Evolutionary conservation across 306 rosid genomes (phyloP), one percentile per base, ranked within the genome.

Genomic region (Vicia faba): DNA sequence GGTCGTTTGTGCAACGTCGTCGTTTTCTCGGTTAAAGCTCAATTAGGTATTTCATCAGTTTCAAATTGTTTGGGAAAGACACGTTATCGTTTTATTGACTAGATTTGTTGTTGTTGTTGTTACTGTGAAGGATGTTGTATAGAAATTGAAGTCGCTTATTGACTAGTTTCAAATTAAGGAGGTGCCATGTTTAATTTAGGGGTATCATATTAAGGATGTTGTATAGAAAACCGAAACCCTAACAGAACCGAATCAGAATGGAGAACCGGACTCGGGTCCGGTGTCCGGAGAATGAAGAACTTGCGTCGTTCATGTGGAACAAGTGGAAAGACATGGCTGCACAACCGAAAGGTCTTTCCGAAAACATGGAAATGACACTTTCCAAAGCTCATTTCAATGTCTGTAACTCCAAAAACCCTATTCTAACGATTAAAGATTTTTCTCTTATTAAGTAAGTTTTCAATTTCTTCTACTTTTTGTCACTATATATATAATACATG

Each of bases 271-370:
- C 45, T 35, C 73, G 56, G 80, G 90, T 82, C 46, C 69, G 61
- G 25, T 88, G 97, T 73, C 69, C 82, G 2, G 95, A 86, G 58
- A 93, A 93, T 53, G 75, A 82, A 57, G 95, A 76, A 53, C 74
- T 89, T 3, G 91, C 80, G 2, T 70, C 76, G 11, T 88, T 81
- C 83, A 46, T 93, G 83, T 70, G 79, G 79, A 72, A 44, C 68
- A 89, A 89, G 70, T 83, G 93, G 89, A 83, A 78, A 68, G 97
- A 93, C 70, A 75, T 86, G 87, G 88, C 90, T 18, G 73, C 72
- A 39, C 59, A 80, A 57, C 87, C 98, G 2, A 83, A 89, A 60
- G 98, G 97, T 72, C 50, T 89, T 60, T 84, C 91, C 0, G 89
- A 89, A 5, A 84, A 88, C 78, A 44, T 86, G 2, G 96, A 86